Evolutionary conservation across 176 grass and related monocot genomes (phyloP), one percentile per base, ranked within the genome.

Genomic region (Themeda triandra): DNA sequence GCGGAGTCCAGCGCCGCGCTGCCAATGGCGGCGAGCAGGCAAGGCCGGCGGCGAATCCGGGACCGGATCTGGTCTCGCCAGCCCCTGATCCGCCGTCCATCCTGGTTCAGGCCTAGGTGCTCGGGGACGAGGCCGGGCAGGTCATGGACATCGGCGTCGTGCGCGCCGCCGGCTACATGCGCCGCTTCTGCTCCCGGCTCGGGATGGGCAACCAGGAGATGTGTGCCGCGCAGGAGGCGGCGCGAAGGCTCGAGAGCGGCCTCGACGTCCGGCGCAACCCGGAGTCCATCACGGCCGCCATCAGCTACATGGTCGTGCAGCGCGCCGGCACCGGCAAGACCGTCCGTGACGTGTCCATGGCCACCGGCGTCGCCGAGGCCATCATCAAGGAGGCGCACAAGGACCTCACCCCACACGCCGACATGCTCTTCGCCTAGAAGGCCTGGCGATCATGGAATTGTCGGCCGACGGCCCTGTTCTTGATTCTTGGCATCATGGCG

Each of bases 251-350:
- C 4, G 75, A 90, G 37, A 44, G 31, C 0, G 18, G 62, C 39
- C 84, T 90, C 69, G 89, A 90, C 80, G 84, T 90, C 46, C 84
- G 89, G 2, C 80, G 85, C 69, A 90, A 87, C 76, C 89, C 89
- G 2, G 75, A 87, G 69, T 87, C 84, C 62, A 75, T 90, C 80
- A 85, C 89, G 0, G 89, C 80, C 24, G 75, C 89, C 49, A 67
- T 90, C 69, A 90, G 66, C 84, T 90, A 90, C 84, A 87, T 90
- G 80, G 69, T 87, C 63, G 51, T 80, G 69, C 84, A 76, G 49
- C 84, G 75, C 19, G 30, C 80, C 31, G 80, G 69, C 31, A 19
- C 45, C 40, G 37, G 11, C 4, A 87, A 73, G 68, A 67, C 89
- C 48, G 69, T 70, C 46, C 21, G 42, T 24, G 89, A 91, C 69